phyloP scores from a whole-genome alignment of 1,139 yeast genomes.

The Lodderomyces jiufengensis region DNA sequence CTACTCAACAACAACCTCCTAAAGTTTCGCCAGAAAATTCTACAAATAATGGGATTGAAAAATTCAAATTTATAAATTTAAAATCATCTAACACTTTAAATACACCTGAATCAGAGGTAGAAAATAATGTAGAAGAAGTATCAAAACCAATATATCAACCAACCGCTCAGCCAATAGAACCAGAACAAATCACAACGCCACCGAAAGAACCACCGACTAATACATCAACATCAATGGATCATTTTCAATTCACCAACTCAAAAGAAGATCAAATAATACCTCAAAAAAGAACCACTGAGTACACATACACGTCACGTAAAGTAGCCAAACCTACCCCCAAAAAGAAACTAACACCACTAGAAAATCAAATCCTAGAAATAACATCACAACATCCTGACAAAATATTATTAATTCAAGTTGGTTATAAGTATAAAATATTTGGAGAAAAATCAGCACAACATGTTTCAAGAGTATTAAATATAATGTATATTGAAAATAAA shows the following conservation, averaged over 20 bases:
- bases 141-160: too few relatives aligned
- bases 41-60: slow-evolving; percentile 1
- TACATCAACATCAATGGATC: too few relatives aligned
- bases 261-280: too few relatives aligned
- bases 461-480: slow-evolving; percentile 64
- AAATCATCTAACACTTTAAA: not conserved
- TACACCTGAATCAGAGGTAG: too few relatives aligned
- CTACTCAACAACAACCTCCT: not conserved
- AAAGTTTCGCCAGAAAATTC: not conserved
- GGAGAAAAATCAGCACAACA: slow-evolving; percentile 71
- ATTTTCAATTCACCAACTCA: too few relatives aligned
- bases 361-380: slow-evolving; percentile 67
- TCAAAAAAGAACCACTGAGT: too few relatives aligned
- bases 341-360: slow-evolving; percentile 70
- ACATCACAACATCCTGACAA: slow-evolving; percentile 62
- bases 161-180: too few relatives aligned
- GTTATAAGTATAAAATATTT: slow-evolving; percentile 83
- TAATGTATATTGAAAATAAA: slow-evolving; percentile 67
- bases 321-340: too few relatives aligned
- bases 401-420: slow-evolving; percentile 77
- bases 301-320: too few relatives aligned
- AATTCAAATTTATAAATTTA: slow-evolving; percentile 2
- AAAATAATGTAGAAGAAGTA: too few relatives aligned
- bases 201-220: too few relatives aligned
- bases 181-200: too few relatives aligned